Conservation (phyloP, 1,284 basidiomycete genomes). For the Schizophyllum amplum region DNA sequence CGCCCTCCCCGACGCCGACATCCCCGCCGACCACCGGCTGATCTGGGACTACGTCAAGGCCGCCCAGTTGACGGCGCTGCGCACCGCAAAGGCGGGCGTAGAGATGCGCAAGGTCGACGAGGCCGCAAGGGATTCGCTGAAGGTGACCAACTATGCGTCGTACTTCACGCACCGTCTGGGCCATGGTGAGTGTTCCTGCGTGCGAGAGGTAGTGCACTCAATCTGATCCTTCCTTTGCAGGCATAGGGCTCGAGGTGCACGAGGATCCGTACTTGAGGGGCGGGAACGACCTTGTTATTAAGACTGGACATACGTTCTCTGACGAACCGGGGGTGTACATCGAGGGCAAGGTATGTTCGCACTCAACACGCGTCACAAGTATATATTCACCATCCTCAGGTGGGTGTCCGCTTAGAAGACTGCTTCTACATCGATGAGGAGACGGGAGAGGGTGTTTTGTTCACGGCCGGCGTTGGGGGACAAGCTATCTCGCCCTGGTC, state of each 20-base stretch:
- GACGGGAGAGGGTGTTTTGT: slow-evolving; percentile 40
- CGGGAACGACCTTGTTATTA: slow-evolving; percentile 50
- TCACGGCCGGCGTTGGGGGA: slow-evolving; percentile 59
- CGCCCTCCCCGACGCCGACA: slow-evolving; percentile 47
- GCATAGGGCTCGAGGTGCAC: slow-evolving; percentile 78
- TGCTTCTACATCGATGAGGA: slow-evolving; percentile 63
- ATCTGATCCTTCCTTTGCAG: slow-evolving; percentile 24
- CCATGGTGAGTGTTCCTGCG: slow-evolving; percentile 38
- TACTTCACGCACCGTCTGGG: slow-evolving; percentile 81
- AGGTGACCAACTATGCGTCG: slow-evolving; percentile 34
- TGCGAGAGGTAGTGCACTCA: not conserved
- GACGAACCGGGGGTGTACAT: slow-evolving; percentile 81
- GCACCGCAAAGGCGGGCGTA: slow-evolving; percentile 38
- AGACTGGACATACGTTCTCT: slow-evolving; percentile 68
- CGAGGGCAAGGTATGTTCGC: slow-evolving; percentile 47
- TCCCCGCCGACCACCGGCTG: slow-evolving; percentile 43
- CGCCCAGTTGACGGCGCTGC: slow-evolving; percentile 56
- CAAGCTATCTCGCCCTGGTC: slow-evolving; percentile 43
- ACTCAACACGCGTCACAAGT: not conserved
- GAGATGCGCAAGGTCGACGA: slow-evolving; percentile 54
- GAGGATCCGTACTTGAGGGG: slow-evolving; percentile 76
- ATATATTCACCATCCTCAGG: slow-evolving; percentile 25
- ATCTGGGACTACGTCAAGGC: slow-evolving; percentile 63
- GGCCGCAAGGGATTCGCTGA: slow-evolving; percentile 53
- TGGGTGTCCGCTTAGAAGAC: slow-evolving; percentile 77